A percentile compares a stretch with the other conserved stretches of the same genome.
phyloP scores from a whole-genome alignment of 1,139 yeast genomes.

The Kodamaea alishanica region DNA sequence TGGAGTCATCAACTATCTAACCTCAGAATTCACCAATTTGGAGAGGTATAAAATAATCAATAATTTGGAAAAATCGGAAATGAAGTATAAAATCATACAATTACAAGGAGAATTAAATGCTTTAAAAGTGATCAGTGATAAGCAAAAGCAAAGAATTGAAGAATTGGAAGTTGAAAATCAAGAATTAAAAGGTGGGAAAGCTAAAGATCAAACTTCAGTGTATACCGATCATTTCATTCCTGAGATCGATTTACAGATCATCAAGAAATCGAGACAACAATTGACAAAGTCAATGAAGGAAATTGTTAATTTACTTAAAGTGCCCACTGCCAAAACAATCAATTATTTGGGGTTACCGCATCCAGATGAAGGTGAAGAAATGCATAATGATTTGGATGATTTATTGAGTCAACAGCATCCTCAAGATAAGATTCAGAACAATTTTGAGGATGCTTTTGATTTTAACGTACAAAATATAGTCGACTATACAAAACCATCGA shows the following conservation, averaged over 20 bases:
- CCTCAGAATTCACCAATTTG: conserved; percentile 56
- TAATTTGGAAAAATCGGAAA: conserved; percentile 54
- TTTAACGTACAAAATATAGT: conserved; percentile 10
- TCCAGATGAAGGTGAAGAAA: conserved; percentile 7
- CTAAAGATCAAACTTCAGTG: neutral
- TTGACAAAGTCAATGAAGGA: conserved; percentile 43
- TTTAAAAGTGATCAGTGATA: conserved; percentile 34
- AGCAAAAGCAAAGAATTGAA: conserved; percentile 30
- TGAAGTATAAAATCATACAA: conserved; percentile 52
- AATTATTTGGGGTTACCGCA: conserved; percentile 22
- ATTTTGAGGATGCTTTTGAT: conserved; percentile 11
- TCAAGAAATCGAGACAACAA: conserved; percentile 38
- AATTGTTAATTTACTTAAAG: conserved; percentile 37
- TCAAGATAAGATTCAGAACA: conserved; percentile 4
- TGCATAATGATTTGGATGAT: conserved; percentile 14
- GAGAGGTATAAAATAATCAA: conserved; percentile 56
- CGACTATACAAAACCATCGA: conserved; percentile 9
- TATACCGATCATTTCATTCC: conserved; percentile 22
- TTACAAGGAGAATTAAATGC: conserved; percentile 54
- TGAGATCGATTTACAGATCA: conserved; percentile 37
- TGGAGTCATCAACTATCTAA: conserved; percentile 61
- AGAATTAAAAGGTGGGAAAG: conserved; percentile 3
- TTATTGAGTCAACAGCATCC: conserved; percentile 11
- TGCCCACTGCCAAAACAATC: conserved; percentile 26
- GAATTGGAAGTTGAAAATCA: conserved; percentile 21